Evolutionary conservation across 176 grass and related monocot genomes (phyloP).

Genomic region (Pharus latifolius): DNA sequence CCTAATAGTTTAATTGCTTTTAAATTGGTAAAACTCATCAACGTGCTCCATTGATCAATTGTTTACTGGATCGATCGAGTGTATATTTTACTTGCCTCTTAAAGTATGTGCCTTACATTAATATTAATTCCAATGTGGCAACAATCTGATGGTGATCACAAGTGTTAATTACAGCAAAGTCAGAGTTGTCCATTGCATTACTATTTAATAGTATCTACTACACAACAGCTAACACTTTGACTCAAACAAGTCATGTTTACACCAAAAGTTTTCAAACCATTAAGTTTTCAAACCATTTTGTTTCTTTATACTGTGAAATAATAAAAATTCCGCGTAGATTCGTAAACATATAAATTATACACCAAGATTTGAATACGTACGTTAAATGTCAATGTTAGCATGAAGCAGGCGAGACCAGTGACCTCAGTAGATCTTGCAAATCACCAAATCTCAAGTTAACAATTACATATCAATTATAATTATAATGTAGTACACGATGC

Average conservation of each 20-base stretch:
- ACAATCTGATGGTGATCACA: no score
- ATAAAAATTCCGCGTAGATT: no score
- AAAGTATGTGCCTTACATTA: no score
- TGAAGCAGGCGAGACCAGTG: conserved; percentile 42
- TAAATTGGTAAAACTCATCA: no score
- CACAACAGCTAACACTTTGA: not conserved
- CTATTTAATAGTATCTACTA: conserved; percentile 15
- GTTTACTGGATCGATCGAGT: no score
- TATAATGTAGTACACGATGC: not conserved
- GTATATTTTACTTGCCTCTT: no score
- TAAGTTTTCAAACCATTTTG: conserved; percentile 24
- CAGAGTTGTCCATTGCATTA: not conserved
- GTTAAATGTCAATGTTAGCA: conserved; percentile 39
- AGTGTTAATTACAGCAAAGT: conserved; percentile 6
- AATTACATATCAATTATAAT: not conserved
- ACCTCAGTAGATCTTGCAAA: conserved; percentile 28
- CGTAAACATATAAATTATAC: not conserved
- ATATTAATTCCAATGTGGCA: no score
- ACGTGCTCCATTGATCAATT: no score
- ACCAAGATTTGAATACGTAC: not conserved
- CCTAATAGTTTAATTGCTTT: no score
- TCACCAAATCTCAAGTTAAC: conserved; percentile 9
- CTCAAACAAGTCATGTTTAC: not conserved
- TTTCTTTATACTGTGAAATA: no score
- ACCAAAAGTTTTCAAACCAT: conserved; percentile 12